Conservation (phyloP, 1,284 basidiomycete genomes). For the Calocybe gambosa region DNA sequence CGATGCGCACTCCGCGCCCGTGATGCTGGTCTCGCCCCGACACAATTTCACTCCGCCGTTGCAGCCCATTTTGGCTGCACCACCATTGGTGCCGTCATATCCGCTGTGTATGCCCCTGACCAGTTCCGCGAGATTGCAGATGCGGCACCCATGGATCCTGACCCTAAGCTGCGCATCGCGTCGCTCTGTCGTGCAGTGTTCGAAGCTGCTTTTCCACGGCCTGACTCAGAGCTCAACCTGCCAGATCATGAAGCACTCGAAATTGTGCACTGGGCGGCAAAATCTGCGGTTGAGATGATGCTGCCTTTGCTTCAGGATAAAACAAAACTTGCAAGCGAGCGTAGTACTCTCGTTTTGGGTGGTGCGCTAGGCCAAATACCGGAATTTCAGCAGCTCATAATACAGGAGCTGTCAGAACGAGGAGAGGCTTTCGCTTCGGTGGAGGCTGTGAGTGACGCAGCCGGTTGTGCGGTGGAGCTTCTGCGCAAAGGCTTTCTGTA, state of each 20-base stretch:
- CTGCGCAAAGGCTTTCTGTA: constrained; percentile 10
- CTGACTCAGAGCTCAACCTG: constrained; percentile 3
- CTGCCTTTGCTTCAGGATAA: constrained; percentile 2
- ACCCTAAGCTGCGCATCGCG: constrained; percentile 21
- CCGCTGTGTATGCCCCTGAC: constrained; percentile 16
- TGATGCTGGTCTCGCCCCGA: constrained; percentile 16
- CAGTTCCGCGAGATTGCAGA: constrained; percentile 7
- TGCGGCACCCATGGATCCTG: constrained; percentile 7
- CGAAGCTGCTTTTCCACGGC: constrained; percentile 13
- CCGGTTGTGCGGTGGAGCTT: constrained; percentile 13
- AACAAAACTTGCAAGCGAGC: background rate
- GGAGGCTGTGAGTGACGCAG: constrained; percentile 15
- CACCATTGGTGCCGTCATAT: constrained; percentile 16
- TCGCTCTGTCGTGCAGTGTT: constrained; percentile 17
- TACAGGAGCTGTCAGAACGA: constrained; percentile 7
- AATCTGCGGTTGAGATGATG: constrained; percentile 12
- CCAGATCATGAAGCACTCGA: constrained; percentile 16
- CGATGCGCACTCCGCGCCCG: constrained; percentile 13
- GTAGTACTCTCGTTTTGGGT: constrained; percentile 17
- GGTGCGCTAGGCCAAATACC: constrained; percentile 17
- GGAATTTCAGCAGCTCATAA: constrained; percentile 11
- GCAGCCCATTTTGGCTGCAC: constrained; percentile 17
- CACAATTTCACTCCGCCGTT: constrained; percentile 15
- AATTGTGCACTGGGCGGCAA: constrained; percentile 16
- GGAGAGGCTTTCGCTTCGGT: constrained; percentile 15